Base-by-base conservation (phyloP, 2,329 filamentous ascomycete genomes). In the Sporothrix inflata region DNA sequence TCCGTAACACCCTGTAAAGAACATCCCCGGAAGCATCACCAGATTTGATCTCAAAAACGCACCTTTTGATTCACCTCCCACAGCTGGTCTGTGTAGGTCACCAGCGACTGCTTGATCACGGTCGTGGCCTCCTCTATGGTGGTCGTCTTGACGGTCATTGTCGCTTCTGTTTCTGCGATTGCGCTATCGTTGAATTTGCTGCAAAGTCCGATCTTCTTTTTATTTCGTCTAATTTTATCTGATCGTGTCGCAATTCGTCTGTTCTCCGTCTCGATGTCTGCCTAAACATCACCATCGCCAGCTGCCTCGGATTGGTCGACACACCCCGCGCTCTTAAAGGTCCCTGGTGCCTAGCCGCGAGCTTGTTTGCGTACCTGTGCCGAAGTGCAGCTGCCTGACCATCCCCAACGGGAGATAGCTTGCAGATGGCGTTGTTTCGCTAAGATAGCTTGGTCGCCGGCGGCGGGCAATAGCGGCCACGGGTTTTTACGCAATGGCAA, bases 61-160 rank as follows among this genome's bases (percentile, higher is more conserved):
- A 70, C 72, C 72, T 63, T 72, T 30, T 72, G 70, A 40, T 71
- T 72, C 30, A 71, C 47, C 7, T 55, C 45, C 73, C 73, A 74
- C 24, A 74, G 53, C 30, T 12, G 3, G 7, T 49, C 69, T 40
- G 68, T 65, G 69, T 73, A 40, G 8, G n/a, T 38, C 19, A 38
- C 47, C 45, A 73, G 57, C 6, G 61, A 71, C 55, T 65, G n/a
- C 38, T 66, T 71, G 47, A 71, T 66, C 45, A 60, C 38, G 3
- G 68, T 14, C 38, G 19, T 24, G 34, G 30, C 38, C 24, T 5
- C 27, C 19, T 57, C 24, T 27, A 69, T 30, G 19, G 65, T 63
- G 11, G 53, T 14, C 16, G 61, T 16, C n/a, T 65, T 65, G 40
- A 47, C 21, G 24, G 57, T 71, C 69, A 71, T 71, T 47, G 40